Base-by-base conservation (phyloP, 2,329 filamentous ascomycete species). In the Alternaria metachromatica region DNA sequence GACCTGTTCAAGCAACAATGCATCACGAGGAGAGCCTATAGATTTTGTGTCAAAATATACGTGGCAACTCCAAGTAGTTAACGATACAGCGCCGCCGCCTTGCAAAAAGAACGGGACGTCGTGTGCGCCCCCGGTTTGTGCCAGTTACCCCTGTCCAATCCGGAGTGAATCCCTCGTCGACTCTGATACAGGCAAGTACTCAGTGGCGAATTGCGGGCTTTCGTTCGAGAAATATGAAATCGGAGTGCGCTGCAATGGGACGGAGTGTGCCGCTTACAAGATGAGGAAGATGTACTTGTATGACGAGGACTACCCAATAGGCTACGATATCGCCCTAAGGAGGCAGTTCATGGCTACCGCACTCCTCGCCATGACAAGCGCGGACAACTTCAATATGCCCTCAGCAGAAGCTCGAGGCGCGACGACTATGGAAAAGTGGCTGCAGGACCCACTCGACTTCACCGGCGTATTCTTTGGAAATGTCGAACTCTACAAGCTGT, bases 341-440 rank as follows among this genome's bases (percentile, higher is more conserved):
- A 60, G 30, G 1, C 60, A 20, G 8, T 58, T 66, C 7, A 12
- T 66, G 3, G 2, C 2, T 2, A 72, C 66, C 21, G 37, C 55
- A 6, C 63, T 76, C 26, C 10, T 1, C 2, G 37, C 15, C 1
- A 62, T 77, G 25, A 66, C 74, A 0, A 55, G 46, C 3, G 44
- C 72, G 2, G 75, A 77, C 51, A 72, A 66, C 23, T 66, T 63
- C 15, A 66, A 56, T 30, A 66, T 69, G 3, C 4, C 18, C 26
- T 51, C 10, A 33, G 28, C 21, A n/a, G 50, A 4, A 21, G 50
- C 1, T 64, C 59, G 4, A 60, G 73, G 69, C 25, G 69, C 69
- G 3, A 72, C 71, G 10, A 73, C 69, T 11, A 67, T 71, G 55
- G 74, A 78, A 45, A 72, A 69, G 37, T 62, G 55, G 48, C 58